phyloP scores from a whole-genome alignment of 179 eudicot species.

The Silene vulgaris region DNA sequence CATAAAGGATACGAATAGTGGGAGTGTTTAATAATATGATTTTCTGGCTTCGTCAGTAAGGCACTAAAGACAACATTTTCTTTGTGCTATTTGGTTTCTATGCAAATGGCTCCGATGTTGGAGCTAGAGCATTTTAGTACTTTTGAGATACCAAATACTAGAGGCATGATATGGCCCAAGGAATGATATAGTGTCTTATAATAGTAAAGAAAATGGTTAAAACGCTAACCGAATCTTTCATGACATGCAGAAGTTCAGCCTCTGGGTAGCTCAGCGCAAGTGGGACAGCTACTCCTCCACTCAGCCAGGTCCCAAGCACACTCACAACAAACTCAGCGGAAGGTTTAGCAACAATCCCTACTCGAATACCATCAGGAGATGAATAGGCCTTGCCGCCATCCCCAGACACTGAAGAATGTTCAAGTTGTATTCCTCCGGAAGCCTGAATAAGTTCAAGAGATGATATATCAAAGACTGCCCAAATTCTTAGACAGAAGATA shows the following conservation, averaged over 20 bases:
- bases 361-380: conserved; percentile 68
- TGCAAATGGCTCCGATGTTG: neutral
- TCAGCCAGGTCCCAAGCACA: conserved; percentile 84
- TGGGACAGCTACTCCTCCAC: conserved; percentile 98
- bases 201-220: conserved; percentile 7
- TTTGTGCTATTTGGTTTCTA: neutral
- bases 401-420: conserved; percentile 27
- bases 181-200: neutral
- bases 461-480: neutral
- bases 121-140: neutral
- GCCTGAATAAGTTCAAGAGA: conserved; percentile 23
- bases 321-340: conserved; percentile 96
- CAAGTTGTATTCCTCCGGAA: conserved; percentile 19
- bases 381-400: conserved; percentile 35
- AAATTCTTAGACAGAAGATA: neutral
- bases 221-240: conserved; percentile 80
- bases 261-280: conserved; percentile 99
- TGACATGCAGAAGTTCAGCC: conserved; percentile 93
- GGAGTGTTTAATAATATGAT: neutral
- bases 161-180: neutral
- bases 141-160: neutral
- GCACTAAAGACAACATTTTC: neutral
- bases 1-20: neutral
- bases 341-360: conserved; percentile 96
- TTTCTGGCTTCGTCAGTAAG: neutral